Base-by-base conservation (phyloP, 108 stramenopile genomes). In the Halocafeteria seosinensis region DNA sequence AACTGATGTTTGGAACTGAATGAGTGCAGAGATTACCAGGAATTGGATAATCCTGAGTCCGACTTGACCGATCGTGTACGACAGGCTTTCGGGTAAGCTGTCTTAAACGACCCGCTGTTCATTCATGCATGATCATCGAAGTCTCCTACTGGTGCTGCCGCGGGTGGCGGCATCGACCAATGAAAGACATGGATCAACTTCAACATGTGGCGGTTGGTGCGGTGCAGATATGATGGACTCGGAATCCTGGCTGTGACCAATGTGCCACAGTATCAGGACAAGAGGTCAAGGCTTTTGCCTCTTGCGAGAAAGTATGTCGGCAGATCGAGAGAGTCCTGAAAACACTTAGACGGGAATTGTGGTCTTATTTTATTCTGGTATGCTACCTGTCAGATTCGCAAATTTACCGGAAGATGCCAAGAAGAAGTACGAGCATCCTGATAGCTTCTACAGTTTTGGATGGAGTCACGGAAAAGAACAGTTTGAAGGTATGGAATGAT, bases 381-480 rank as follows among this genome's bases (percentile, higher is more conserved):
- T 47, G 42, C 42, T 47, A n/a, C 42, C 17, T n/a, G 42, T 47
- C 52, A 51, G 74, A 24, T 71, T 92, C 31, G 88, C 86, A 1
- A 42, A 34, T 9, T 65, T 88, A 3, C 76, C 85, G 0, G 25
- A 62, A 21, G 65, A 79, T 6, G 65, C 77, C 51, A 64, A 81
- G 57, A 66, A 74, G 24, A 61, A 69, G 31, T 76, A 85, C 37
- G 85, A 81, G 50, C 73, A 67, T 30, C 76, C 83, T 4, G 63
- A 77, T 34, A 66, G 81, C 17, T 62, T 53, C 53, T 95, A 89
- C 72, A 70, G 73, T 32, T 84, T 91, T n/a, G 94, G 94, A 25
- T 84, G 81, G 87, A 81, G 78, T 38, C 90, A 92, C 67, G 94
- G 94, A 6, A 85, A 85, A 50, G 94, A 95, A 73, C 84, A 78